Conservation (phyloP, 2,329 filamentous ascomycete species). For the Mollisiaceae sp. region DNA sequence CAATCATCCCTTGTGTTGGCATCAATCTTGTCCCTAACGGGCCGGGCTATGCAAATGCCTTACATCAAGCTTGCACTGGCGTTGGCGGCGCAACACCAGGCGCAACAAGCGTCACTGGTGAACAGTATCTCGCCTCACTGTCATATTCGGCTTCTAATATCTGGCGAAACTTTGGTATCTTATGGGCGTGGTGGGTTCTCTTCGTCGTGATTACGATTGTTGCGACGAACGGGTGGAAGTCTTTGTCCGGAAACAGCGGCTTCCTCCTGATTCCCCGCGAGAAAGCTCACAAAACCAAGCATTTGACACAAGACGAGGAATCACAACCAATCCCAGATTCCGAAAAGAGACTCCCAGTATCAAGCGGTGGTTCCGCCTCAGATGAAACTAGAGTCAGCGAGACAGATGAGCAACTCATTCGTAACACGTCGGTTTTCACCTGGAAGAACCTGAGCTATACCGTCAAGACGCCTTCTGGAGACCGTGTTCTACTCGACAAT, state of each 20-base stretch:
- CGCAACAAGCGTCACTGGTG: conserved; percentile 56
- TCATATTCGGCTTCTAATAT: conserved; percentile 58
- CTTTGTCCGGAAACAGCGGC: conserved; percentile 56
- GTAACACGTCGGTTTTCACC: conserved; percentile 72
- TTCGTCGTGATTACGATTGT: conserved; percentile 63
- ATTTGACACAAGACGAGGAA: conserved; percentile 55
- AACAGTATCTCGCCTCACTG: conserved; percentile 61
- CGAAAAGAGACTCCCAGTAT: conserved; percentile 24
- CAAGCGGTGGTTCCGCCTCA: conserved; percentile 27
- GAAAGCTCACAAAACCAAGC: conserved; percentile 48
- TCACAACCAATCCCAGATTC: conserved; percentile 35
- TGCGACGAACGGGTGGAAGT: conserved; percentile 61
- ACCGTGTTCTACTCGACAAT: conserved; percentile 76
- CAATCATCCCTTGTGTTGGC: conserved; percentile 57
- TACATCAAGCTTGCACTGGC: conserved; percentile 59
- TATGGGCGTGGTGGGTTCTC: conserved; percentile 66
- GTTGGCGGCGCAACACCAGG: conserved; percentile 60
- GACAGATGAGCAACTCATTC: conserved; percentile 52
- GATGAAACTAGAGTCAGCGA: conserved; percentile 43
- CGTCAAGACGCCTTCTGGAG: conserved; percentile 62
- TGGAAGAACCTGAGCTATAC: conserved; percentile 75
- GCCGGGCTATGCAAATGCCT: conserved; percentile 50
- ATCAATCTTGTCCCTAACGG: conserved; percentile 57
- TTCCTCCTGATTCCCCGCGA: conserved; percentile 68
- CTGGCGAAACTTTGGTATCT: conserved; percentile 66